phyloP scores from a whole-genome alignment of 2,329 filamentous ascomycete species.

The Colletotrichum liriopes region DNA sequence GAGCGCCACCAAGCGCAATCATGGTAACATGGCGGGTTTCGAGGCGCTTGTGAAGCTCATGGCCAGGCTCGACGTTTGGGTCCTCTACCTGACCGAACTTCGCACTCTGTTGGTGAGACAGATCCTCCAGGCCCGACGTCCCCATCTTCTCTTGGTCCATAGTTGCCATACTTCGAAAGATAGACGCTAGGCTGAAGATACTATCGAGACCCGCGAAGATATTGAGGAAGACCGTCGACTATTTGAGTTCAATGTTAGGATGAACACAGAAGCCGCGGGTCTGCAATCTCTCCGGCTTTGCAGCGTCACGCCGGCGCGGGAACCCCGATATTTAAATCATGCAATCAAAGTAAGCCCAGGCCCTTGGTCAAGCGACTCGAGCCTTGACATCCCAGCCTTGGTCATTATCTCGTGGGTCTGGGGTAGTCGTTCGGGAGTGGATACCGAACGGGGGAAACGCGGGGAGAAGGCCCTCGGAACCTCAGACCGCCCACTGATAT shows the following conservation, averaged over 20 bases:
- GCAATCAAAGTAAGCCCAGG: too few species aligned
- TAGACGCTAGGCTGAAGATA: neutral
- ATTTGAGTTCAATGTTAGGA: neutral
- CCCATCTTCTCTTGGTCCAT: constrained; percentile 30
- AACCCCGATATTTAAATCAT: neutral
- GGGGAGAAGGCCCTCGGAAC: constrained; percentile 18
- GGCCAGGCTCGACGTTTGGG: constrained; percentile 14
- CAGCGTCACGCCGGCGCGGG: neutral
- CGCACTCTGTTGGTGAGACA: constrained; percentile 18
- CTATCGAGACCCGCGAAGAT: too few species aligned
- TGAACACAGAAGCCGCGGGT: neutral
- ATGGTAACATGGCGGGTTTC: constrained; percentile 53
- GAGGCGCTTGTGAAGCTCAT: constrained; percentile 43
- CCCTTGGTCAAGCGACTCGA: neutral
- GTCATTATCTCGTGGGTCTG: constrained; percentile 29
- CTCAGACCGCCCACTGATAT: neutral
- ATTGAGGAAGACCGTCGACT: neutral
- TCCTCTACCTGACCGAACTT: constrained; percentile 27
- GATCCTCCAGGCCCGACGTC: neutral
- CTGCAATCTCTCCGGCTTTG: neutral
- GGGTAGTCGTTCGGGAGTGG: constrained; percentile 25
- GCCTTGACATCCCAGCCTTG: constrained; percentile 6
- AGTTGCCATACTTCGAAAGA: neutral
- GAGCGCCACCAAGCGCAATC: constrained; percentile 57
- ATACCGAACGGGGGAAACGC: constrained; percentile 21